Evolutionary conservation across 371 early-diverging fungal species (phyloP), one percentile per base, ranked within the genome.

Genomic region (Entomophthora muscae): DNA sequence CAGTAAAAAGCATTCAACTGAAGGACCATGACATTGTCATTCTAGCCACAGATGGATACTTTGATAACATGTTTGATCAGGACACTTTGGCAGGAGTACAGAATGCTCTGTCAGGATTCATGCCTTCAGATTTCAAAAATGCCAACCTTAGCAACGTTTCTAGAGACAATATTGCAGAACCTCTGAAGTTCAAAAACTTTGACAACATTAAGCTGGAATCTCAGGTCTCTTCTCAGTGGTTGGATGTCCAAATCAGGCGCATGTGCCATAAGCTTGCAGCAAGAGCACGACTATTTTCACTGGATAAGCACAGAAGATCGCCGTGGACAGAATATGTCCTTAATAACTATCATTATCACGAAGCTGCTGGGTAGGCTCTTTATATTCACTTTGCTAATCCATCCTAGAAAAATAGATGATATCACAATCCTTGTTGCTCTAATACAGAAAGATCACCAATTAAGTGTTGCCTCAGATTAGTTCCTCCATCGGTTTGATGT

Each of bases 1-100:
- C 76, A 27, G 78, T 75, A 42, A 75, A 75, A 53, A 73, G 72
- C 0, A 78, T 80, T 63, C 77, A 78, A 52, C 66, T 84, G 23
- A 77, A 80, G 61, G 77, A 82, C 63, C 78, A 79, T 21, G 85
- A 84, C 64, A 72, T 84, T 52, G 77, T 84, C 57, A 65, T 84
- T n/a, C 61, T 84, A 42, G 85, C 83, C 0, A 83, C 85, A 0
- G 85, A 84, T 65, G 85, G 85, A 0, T 83, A 81, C 64, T 83
- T 82, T 70, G 85, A 84, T 63, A 84, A 84, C 68, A 80, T 84
- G n/a, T 83, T 78, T 63, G 68, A 80, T 1, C 71, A 79, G 21
- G 85, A 84, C 52, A 80, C 81, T 1, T 65, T 82, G 24, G 72
- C 72, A 33, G 33, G 80, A 27, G 74, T 83, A 7, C 76, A 81